Conservation (phyloP, 495 filamentous ascomycete genomes). For the Massariosphaeria phaeospora region DNA sequence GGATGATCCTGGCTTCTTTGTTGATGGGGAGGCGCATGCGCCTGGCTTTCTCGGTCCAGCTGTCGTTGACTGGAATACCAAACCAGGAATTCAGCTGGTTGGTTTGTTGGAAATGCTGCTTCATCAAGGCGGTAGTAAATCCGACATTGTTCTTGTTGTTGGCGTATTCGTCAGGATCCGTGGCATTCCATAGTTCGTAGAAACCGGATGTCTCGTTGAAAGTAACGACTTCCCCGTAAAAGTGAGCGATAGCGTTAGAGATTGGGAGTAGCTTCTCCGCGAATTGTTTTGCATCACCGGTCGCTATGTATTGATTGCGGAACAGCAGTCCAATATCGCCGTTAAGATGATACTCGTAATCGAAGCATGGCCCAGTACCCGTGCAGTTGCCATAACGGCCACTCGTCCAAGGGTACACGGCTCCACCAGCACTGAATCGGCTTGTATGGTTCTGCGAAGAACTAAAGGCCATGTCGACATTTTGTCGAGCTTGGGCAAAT, state of each 20-base stretch:
- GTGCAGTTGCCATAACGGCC: slow-evolving; percentile 64
- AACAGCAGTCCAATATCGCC: slow-evolving; percentile 65
- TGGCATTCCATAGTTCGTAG: slow-evolving; percentile 61
- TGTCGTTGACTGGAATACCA: slow-evolving; percentile 45
- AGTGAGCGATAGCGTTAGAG: slow-evolving; percentile 53
- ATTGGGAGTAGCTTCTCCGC: slow-evolving; percentile 52
- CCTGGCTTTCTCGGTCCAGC: slow-evolving; percentile 38
- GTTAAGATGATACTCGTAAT: slow-evolving; percentile 64
- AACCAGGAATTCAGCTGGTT: slow-evolving; percentile 56
- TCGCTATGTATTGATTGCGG: slow-evolving; percentile 56
- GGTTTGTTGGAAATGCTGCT: slow-evolving; percentile 53
- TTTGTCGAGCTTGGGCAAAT: slow-evolving; percentile 49
- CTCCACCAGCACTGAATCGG: slow-evolving; percentile 49
- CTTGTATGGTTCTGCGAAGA: slow-evolving; percentile 48
- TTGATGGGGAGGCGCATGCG: slow-evolving; percentile 41
- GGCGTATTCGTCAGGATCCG: slow-evolving; percentile 75
- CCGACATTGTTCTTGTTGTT: slow-evolving; percentile 67
- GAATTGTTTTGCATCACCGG: slow-evolving; percentile 55
- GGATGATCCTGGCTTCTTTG: slow-evolving; percentile 52
- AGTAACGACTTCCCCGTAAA: slow-evolving; percentile 53
- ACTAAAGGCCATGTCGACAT: slow-evolving; percentile 34
- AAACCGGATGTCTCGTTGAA: slow-evolving; percentile 49
- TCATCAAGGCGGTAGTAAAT: slow-evolving; percentile 65
- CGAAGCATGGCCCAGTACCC: slow-evolving; percentile 61
- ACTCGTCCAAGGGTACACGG: slow-evolving; percentile 60